phyloP scores from a whole-genome alignment of 2,329 filamentous ascomycete genomes.

The Pseudogymnoascus sp. region DNA sequence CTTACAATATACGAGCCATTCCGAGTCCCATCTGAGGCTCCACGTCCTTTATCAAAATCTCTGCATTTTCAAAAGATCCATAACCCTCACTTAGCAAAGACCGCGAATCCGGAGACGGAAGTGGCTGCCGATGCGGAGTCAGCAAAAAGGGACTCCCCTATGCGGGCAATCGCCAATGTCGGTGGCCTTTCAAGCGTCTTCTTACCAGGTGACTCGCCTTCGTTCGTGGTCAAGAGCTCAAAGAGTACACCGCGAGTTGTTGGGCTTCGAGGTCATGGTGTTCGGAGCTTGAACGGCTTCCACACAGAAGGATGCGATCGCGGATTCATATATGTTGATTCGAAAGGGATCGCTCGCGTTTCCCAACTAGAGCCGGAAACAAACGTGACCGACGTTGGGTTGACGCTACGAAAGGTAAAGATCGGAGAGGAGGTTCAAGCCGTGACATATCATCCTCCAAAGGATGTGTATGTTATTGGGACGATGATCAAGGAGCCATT shows the following conservation, averaged over 20 bases:
- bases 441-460: constrained; percentile 67
- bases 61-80: constrained; percentile 70
- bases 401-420: constrained; percentile 63
- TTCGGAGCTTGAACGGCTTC: constrained; percentile 66
- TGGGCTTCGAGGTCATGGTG: constrained; percentile 57
- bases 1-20: constrained; percentile 82
- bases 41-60: constrained; percentile 27
- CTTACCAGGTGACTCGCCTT: constrained; percentile 68
- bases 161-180: constrained; percentile 48
- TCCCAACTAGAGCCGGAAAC: constrained; percentile 60
- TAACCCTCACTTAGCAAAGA: constrained; percentile 58
- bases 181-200: constrained; percentile 75
- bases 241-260: constrained; percentile 68
- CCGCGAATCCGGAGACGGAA: constrained; percentile 37
- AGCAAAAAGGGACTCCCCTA: constrained; percentile 32
- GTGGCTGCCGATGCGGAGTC: constrained; percentile 41
- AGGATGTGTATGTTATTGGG: constrained; percentile 66
- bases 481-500: constrained; percentile 63
- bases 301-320: constrained; percentile 68
- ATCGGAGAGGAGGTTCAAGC: constrained; percentile 62
- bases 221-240: constrained; percentile 74
- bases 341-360: constrained; percentile 61
- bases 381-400: constrained; percentile 64
- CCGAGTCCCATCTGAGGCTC: constrained; percentile 32
- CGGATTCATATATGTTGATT: constrained; percentile 77